phyloP scores from a whole-genome alignment of 2,329 filamentous ascomycete species.

The Akanthomyces lecanii region DNA sequence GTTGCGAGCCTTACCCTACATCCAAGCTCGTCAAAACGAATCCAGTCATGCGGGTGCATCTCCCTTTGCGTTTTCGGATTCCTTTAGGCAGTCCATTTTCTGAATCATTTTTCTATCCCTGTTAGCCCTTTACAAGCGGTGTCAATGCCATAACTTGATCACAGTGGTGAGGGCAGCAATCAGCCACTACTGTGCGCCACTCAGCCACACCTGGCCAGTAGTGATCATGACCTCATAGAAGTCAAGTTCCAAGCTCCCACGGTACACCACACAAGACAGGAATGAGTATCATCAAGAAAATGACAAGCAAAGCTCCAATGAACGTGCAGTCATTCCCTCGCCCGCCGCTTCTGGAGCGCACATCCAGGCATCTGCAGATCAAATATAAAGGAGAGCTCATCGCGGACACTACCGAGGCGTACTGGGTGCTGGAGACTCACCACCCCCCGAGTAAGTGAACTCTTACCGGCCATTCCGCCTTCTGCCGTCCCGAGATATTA shows the following conservation, averaged over 20 bases:
- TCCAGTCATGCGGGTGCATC: too few species aligned
- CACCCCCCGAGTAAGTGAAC: constrained; percentile 51
- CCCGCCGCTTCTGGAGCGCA: constrained; percentile 53
- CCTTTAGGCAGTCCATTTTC: too few species aligned
- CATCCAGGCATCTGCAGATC: constrained; percentile 50
- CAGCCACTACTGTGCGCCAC: constrained; percentile 17
- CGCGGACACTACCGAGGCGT: constrained; percentile 55
- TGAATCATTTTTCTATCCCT: too few species aligned
- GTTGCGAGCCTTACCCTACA: too few species aligned
- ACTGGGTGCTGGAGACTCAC: constrained; percentile 60
- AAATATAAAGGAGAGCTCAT: constrained; percentile 52
- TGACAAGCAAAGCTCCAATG: constrained; percentile 40
- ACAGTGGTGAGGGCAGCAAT: neutral
- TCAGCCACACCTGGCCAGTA: constrained; percentile 2
- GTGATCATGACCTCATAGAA: constrained; percentile 9
- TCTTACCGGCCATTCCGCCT: neutral
- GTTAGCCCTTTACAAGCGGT: too few species aligned
- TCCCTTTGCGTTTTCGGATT: too few species aligned
- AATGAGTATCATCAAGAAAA: constrained; percentile 18
- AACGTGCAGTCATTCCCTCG: constrained; percentile 57
- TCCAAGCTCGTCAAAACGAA: too few species aligned
- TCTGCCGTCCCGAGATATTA: neutral
- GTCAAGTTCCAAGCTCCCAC: neutral
- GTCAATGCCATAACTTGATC: too few species aligned
- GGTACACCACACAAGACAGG: neutral